Conservation (phyloP, 73 alveolate genomes). For the Tetrahymena malaccensis region DNA sequence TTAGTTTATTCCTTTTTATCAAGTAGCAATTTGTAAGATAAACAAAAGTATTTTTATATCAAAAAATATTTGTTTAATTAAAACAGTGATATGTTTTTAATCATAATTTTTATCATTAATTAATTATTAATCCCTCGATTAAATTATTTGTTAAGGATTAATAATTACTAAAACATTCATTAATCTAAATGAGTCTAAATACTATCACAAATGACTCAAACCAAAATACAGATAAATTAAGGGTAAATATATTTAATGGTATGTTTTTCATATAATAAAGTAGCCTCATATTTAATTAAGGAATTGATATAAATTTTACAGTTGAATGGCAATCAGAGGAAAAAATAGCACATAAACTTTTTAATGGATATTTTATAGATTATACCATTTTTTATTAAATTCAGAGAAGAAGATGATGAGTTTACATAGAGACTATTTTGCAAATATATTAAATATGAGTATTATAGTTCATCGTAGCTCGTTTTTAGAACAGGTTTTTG, state of each 20-base stretch:
- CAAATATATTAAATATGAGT: background rate
- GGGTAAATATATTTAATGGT: background rate
- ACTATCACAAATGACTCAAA: background rate
- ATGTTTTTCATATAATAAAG: background rate
- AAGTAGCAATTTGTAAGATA: too few relatives aligned
- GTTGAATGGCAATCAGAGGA: background rate
- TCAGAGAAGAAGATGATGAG: background rate
- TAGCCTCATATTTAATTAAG: background rate
- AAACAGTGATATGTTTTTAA: background rate
- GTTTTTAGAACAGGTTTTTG: background rate
- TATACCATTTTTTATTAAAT: background rate
- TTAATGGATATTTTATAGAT: background rate
- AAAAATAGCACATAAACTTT: background rate
- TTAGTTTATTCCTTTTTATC: background rate
- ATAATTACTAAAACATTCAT: background rate
- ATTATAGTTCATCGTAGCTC: background rate
- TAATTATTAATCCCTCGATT: background rate
- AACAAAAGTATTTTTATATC: background rate
- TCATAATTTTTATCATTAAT: background rate
- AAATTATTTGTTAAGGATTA: background rate
- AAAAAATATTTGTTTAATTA: background rate
- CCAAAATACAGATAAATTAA: background rate
- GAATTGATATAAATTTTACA: background rate
- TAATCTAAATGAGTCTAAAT: background rate
- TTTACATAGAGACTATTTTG: background rate